phyloP scores from a whole-genome alignment of 192 early-diverging fungal species.

The Linnemannia elongata region DNA sequence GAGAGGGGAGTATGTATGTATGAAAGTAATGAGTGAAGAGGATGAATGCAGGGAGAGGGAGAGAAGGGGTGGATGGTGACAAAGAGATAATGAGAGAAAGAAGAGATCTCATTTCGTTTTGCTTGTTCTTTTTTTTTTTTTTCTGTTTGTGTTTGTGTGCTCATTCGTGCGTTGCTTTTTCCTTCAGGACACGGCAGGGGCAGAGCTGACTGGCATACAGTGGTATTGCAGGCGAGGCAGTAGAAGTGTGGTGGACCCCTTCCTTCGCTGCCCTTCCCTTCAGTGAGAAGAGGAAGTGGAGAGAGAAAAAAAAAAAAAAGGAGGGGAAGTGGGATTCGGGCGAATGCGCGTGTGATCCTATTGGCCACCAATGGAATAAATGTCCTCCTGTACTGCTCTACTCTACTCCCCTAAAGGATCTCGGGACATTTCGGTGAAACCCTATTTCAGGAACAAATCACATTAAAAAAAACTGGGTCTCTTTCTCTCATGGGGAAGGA shows the following conservation, averaged over 20 bases:
- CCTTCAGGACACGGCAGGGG: too few species aligned
- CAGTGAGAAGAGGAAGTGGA: neutral
- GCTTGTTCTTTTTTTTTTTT: neutral
- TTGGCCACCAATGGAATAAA: neutral
- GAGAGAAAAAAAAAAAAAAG: neutral
- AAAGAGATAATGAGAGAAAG: slow-evolving; percentile 6
- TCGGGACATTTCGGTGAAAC: neutral
- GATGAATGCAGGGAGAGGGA: neutral
- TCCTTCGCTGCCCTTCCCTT: neutral
- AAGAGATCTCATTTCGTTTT: neutral
- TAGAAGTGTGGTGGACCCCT: too few species aligned
- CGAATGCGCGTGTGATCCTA: slow-evolving; percentile 7
- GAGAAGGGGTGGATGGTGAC: neutral
- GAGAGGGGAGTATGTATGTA: neutral
- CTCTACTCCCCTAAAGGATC: neutral
- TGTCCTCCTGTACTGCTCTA: neutral
- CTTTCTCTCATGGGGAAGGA: too few species aligned
- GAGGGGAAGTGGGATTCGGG: neutral
- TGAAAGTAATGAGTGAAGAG: neutral
- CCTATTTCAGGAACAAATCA: too few species aligned
- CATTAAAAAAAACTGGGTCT: too few species aligned
- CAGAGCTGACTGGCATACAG: too few species aligned
- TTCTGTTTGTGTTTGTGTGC: neutral
- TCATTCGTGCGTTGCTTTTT: too few species aligned
- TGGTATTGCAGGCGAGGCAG: too few species aligned